Evolutionary conservation across 305 asterid species (phyloP).

Genomic region (Fraxinus baroniana): DNA sequence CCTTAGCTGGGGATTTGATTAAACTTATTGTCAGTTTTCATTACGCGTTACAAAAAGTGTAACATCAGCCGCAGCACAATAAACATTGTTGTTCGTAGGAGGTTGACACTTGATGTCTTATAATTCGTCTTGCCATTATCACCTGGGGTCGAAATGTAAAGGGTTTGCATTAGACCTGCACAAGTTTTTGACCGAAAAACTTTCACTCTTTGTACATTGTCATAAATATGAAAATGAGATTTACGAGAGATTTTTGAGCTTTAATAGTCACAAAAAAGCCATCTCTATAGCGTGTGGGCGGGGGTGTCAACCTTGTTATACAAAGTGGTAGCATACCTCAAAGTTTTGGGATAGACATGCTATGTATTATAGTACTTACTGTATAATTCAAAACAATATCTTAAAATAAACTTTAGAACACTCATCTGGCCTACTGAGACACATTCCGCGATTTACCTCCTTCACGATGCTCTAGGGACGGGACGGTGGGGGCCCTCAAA

Average conservation of each 20-base stretch:
- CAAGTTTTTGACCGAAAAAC: background rate
- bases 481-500: background rate
- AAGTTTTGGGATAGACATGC: background rate
- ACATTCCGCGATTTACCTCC: too few species aligned
- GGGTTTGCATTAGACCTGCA: background rate
- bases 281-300: too few species aligned
- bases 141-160: background rate
- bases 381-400: too few species aligned
- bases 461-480: too few species aligned
- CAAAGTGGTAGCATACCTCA: background rate
- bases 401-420: background rate
- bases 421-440: background rate
- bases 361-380: background rate
- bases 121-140: background rate
- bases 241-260: background rate
- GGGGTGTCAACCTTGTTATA: background rate
- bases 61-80: too few species aligned
- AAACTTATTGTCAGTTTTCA: slow-evolving; percentile 21
- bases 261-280: background rate
- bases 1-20: slow-evolving; percentile 42
- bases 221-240: background rate
- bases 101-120: slow-evolving; percentile 15
- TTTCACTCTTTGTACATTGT: background rate
- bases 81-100: too few species aligned
- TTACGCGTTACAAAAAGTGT: slow-evolving; percentile 13